Percentiles rank a stretch among this genome's conserved stretches.
phyloP scores from a whole-genome alignment of 495 filamentous ascomycete species.

The Chaetomium fimeti region DNA sequence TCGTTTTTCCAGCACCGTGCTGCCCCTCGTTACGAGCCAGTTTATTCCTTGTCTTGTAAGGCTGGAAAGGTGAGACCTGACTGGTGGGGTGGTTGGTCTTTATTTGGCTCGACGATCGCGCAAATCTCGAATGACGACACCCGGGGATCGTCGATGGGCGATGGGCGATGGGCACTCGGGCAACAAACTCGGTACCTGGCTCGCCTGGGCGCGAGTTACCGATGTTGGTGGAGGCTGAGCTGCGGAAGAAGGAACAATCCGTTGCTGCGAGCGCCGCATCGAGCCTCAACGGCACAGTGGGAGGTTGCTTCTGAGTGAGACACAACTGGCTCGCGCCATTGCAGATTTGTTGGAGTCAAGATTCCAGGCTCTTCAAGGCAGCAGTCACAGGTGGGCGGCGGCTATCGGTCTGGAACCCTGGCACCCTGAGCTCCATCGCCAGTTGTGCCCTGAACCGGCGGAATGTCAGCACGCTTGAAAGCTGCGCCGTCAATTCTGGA shows the following conservation, averaged over 20 bases:
- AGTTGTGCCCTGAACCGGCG: neutral
- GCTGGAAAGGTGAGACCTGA: neutral
- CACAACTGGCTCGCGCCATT: neutral
- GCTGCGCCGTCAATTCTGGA: neutral
- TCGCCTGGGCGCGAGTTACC: neutral
- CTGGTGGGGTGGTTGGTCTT: neutral
- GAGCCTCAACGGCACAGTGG: neutral
- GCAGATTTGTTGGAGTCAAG: neutral
- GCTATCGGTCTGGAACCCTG: neutral
- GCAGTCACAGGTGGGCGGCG: neutral
- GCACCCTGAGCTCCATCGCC: neutral
- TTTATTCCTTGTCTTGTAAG: neutral
- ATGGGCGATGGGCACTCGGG: neutral
- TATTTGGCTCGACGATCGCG: conserved; percentile 3
- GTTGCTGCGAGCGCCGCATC: neutral
- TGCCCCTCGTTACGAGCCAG: no score
- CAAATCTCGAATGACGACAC: conserved; percentile 8
- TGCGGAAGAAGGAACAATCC: conserved; percentile 5
- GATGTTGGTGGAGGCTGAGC: conserved; percentile 1
- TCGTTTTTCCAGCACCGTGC: neutral
- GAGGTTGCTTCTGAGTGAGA: neutral
- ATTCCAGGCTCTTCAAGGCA: conserved; percentile 5
- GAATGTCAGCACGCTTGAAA: neutral
- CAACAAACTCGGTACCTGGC: no score
- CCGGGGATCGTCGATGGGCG: neutral